Conservation (phyloP, 495 filamentous ascomycete genomes). For the Xylaria acuta region DNA sequence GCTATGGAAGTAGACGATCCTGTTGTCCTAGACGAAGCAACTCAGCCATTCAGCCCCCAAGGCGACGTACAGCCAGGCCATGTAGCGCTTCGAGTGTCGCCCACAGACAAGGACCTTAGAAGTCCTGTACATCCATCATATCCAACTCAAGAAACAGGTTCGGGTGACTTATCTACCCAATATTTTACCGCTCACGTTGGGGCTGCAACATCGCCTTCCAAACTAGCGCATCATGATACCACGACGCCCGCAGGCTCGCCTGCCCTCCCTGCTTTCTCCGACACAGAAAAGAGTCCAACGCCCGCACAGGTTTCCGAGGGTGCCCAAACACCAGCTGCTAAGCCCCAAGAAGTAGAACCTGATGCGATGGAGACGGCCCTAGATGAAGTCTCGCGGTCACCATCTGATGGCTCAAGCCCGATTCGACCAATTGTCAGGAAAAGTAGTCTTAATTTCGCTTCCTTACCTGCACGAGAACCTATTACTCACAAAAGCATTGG, state of each 20-base stretch:
- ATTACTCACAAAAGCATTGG: constrained; percentile 80
- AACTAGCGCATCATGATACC: constrained; percentile 30
- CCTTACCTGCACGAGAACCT: constrained; percentile 89
- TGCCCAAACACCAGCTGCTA: constrained; percentile 22
- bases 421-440: constrained; percentile 71
- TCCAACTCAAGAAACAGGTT: constrained; percentile 27
- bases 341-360: constrained; percentile 32
- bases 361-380: constrained; percentile 43
- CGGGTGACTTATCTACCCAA: constrained; percentile 30
- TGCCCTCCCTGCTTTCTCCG: constrained; percentile 22
- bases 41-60: constrained; percentile 33
- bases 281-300: constrained; percentile 32
- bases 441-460: constrained; percentile 92
- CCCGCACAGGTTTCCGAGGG: constrained; percentile 34
- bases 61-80: constrained; percentile 26
- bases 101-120: constrained; percentile 18
- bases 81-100: constrained; percentile 22
- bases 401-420: constrained; percentile 57
- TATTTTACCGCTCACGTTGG: constrained; percentile 36
- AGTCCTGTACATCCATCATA: constrained; percentile 31
- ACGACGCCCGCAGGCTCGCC: constrained; percentile 41
- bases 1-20: constrained; percentile 40
- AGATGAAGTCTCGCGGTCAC: constrained; percentile 59
- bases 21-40: constrained; percentile 29
- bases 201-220: constrained; percentile 23